Base-by-base conservation (phyloP, 106 monocot species). In the Dendrobium catenatum region DNA sequence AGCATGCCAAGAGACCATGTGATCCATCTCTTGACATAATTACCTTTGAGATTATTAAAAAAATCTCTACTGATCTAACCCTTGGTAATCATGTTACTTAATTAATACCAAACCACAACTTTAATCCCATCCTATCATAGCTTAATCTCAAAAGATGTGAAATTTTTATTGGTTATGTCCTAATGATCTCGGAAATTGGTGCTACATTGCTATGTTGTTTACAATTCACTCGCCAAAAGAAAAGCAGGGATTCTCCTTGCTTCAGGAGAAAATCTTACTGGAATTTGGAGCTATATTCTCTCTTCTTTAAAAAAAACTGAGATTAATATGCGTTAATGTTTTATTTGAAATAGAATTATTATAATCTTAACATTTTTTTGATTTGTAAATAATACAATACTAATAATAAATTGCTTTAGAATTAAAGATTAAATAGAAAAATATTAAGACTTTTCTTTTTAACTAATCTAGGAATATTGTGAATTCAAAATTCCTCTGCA, bases 71-170 rank as follows among this genome's bases (percentile, higher is more conserved):
- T 70, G 61, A 13, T 37, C 70, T 70, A 31, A 11, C 31, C 70
- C 70, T 16, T 31, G 70, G 2, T 13, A 13, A 3, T 10, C 37
- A 27, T 70, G 13, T 37, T 31, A 11, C 8, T 70, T 70, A 37
- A 31, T 70, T 70, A 37, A 31, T 70, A 31, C 70, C 70, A 70
- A 44, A 42, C 43, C 42, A 44, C 74, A 74, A 44, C 43, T 44
- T 74, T 74, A 42, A 19, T 74, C 42, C 6, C 6, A 43, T 20
- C 18, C 43, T 74, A 29, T 43, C 33, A 20, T 8, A 42, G 43
- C 20, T 74, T 74, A 74, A 43, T 74, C 74, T 74, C n/a, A 74
- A 74, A 74, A 74, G 74, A 74, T 74, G 74, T 74, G 74, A 20
- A 44, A 74, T 44, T 19, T 11, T 15, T 15, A 24, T 15, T 37